Evolutionary conservation across 2,329 filamentous ascomycete species (phyloP), one percentile per base, ranked within the genome.

Genomic region (Torrubiellomyces zombiae): DNA sequence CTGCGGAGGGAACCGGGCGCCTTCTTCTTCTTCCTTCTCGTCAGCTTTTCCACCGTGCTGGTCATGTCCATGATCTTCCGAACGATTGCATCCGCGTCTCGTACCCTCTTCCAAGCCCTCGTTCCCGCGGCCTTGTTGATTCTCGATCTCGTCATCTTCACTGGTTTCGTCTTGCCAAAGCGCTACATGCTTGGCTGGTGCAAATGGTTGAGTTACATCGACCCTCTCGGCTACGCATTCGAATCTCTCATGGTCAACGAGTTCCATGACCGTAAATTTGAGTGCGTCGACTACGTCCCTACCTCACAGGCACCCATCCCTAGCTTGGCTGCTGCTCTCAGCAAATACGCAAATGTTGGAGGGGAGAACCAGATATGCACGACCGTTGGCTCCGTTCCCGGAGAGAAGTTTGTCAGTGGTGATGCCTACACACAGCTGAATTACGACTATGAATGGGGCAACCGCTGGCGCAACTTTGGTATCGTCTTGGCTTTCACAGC

Each of bases 61-160:
- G 62, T 67, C 34, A 89, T 89, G 78, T 83, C 76, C 23, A 85
- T 82, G 72, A 64, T 86, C 33, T 91, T 91, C 65, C 68, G 81
- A 24, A 76, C 71, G 6, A 79, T 91, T 34, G 81, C 67, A n/a
- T 74, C 78, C 1, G 55, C 75, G 2, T 83, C 81, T 4, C 63
- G 77, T 24, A 79, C 77, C 0, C 54, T 76, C 9, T 69, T 70
- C 9, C 66, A 73, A 39, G 67, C 68, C 36, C 61, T 74, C 50
- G 65, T 68, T 2, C 67, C 66, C 2, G 60, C 67, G 18, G 63
- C 67, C 4, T 34, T 74, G 9, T 48, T 73, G 34, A 76, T 79
- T 34, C 52, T 79, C 24, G 66, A 61, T 32, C 61, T 80, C 17
- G 61, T 81, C 47, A 73, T 70, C 36, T 71, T 70, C 46, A 81